Evolutionary conservation across 257 asterid species (phyloP).

Genomic region (Solanum pimpinellifolium): DNA sequence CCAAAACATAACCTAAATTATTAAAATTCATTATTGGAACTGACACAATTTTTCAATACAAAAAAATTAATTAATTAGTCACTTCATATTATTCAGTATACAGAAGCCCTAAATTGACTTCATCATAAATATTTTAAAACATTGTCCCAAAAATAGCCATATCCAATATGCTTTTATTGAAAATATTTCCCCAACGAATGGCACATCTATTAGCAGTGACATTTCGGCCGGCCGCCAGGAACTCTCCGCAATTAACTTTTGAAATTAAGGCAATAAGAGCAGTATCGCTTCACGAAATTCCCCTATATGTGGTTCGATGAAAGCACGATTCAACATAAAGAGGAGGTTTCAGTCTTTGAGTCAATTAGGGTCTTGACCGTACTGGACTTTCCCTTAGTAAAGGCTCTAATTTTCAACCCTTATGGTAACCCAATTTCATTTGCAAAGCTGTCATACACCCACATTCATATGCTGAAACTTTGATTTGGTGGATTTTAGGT

Average conservation of each 20-base stretch:
- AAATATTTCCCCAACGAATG: background rate
- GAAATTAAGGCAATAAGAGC: background rate
- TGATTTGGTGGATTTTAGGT: constrained; percentile 30
- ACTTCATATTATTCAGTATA: too few species aligned
- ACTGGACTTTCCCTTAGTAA: constrained; percentile 83
- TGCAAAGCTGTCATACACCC: background rate
- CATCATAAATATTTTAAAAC: too few species aligned
- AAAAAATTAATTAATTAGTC: too few species aligned
- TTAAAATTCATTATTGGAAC: too few species aligned
- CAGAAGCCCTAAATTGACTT: too few species aligned
- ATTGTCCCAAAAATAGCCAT: too few species aligned
- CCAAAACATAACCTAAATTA: too few species aligned
- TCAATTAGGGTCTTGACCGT: constrained; percentile 66
- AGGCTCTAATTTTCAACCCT: constrained; percentile 66
- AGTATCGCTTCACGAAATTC: constrained; percentile 39
- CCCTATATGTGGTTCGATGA: constrained; percentile 56
- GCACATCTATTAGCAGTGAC: background rate
- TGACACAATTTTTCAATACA: too few species aligned
- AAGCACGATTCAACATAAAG: constrained; percentile 56
- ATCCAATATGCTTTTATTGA: too few species aligned
- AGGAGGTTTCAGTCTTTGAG: constrained; percentile 85
- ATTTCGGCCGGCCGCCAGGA: background rate
- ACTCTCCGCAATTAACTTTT: background rate
- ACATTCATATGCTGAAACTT: background rate
- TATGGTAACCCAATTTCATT: constrained; percentile 25